These are phyloP conservation scores for Phytopythium litorale DNA, from an alignment of 352 stramenopile species.

Conservation along the genomic window DNA sequence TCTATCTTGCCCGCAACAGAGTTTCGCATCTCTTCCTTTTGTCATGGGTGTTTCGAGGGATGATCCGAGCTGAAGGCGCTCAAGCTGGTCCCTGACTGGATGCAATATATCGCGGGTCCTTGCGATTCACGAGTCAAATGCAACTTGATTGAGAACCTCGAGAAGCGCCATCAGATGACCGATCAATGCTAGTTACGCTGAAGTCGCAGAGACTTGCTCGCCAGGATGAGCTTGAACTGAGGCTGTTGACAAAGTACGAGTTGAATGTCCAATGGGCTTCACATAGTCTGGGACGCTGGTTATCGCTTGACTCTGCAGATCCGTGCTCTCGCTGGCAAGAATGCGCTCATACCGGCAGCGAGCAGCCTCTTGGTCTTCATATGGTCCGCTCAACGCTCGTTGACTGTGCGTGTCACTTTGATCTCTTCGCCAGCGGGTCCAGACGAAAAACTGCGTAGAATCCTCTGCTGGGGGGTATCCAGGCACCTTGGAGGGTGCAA, in stretches of 20 bases:
- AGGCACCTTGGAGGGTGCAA: too few relatives aligned
- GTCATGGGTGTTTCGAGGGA: too few relatives aligned
- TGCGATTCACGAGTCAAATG: too few relatives aligned
- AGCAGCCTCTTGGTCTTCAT: conserved; percentile 25
- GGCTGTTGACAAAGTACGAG: too few relatives aligned
- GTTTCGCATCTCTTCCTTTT: too few relatives aligned
- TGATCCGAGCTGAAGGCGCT: too few relatives aligned
- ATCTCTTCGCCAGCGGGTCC: conserved; percentile 33
- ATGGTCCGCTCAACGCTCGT: conserved; percentile 31
- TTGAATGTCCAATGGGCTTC: background rate
- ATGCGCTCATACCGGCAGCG: conserved; percentile 30
- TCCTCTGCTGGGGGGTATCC: background rate
- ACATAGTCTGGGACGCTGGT: background rate
- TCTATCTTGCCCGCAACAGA: background rate
- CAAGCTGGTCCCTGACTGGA: too few relatives aligned
- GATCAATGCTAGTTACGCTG: background rate
- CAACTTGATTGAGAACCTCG: background rate
- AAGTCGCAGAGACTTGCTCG: background rate
- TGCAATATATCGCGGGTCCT: too few relatives aligned
- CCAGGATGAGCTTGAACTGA: background rate
- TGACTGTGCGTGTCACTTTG: conserved; percentile 6
- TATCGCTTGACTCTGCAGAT: background rate
- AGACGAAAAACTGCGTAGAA: conserved; percentile 25
- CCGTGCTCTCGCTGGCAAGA: conserved; percentile 10
- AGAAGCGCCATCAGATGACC: too few relatives aligned